Evolutionary conservation across 140 eudicot species (phyloP), one percentile per base, ranked within the genome.

Genomic region (Erigeron philadelphicus): DNA sequence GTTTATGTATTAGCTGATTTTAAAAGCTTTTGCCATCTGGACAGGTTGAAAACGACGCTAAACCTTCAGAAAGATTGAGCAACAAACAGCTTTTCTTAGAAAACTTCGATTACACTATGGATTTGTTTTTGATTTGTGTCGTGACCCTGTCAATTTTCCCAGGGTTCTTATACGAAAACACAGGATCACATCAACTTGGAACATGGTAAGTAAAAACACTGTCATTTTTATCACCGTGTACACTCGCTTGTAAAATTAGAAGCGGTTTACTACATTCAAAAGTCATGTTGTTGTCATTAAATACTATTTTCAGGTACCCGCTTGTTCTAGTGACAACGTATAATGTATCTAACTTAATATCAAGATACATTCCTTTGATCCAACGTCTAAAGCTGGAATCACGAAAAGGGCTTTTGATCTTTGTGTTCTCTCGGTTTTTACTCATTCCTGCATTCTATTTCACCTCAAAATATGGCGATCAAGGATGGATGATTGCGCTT

Each of bases 401-500:
- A 4, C 72, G 90, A 17, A 84, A 77, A 53, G 84, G 90, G 9
- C 84, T 82, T 1, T 35, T 78, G 76, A 68, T 78, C 12, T 74
- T 83, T 2, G 61, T 64, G 1, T 8, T 84, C 5, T 67, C 88
- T 9, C 87, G 90, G 13, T 82, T 84, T 57, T 45, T 84, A 41
- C 62, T 87, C 60, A 68, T 87, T 47, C 95, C 95, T 19, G 81
- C 81, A 6, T 87, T 87, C 80, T 87, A 84, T 67, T 80, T 87
- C 78, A 84, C 90, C 3, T 85, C 90, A 16, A 87, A 78, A 53
- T 84, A 84, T 45, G 82, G 84, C 12, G 81, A 75, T 57, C 79
- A 84, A 43, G 95, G 89, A 38, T 87, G 85, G 87, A 84, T 87
- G 95, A 81, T 87, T 61, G 40, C 73, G 18, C 83, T 87, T 3